Evolutionary conservation across 306 rosid species (phyloP).

Genomic region (Psophocarpus tetragonolobus): DNA sequence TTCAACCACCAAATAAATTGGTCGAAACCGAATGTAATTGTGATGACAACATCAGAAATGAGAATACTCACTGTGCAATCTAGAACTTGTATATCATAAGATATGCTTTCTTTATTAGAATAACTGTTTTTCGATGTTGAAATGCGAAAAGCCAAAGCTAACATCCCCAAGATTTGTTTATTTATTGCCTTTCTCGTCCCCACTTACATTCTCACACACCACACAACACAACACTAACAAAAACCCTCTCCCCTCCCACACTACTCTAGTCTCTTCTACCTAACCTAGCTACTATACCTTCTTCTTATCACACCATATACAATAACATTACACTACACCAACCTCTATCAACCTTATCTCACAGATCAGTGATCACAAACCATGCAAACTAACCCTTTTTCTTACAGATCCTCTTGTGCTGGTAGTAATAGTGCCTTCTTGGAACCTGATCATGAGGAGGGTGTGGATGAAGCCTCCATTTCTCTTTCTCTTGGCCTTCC

Average conservation of each 20-base stretch:
- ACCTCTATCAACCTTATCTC: constrained; percentile 16
- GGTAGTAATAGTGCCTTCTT: constrained; percentile 19
- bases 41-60: no score
- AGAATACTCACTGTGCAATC: no score
- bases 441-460: constrained; percentile 25
- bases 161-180: constrained; percentile 38
- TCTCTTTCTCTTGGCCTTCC: constrained; percentile 83
- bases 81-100: not conserved
- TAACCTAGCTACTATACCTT: not conserved
- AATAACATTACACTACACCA: constrained; percentile 19
- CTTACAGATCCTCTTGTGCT: constrained; percentile 43
- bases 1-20: no score
- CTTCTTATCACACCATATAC: constrained; percentile 3
- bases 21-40: no score
- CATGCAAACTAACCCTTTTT: constrained; percentile 61
- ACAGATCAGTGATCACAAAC: constrained; percentile 27
- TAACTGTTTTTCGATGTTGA: not conserved
- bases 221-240: constrained; percentile 18
- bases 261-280: constrained; percentile 1
- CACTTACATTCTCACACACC: constrained; percentile 42
- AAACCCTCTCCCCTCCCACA: constrained; percentile 23
- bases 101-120: not conserved
- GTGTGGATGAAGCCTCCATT: constrained; percentile 66
- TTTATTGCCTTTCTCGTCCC: constrained; percentile 44
- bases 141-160: constrained; percentile 15